Evolutionary conservation across 352 stramenopile genomes (phyloP).

Genomic region (Aphanomyces euteiches): DNA sequence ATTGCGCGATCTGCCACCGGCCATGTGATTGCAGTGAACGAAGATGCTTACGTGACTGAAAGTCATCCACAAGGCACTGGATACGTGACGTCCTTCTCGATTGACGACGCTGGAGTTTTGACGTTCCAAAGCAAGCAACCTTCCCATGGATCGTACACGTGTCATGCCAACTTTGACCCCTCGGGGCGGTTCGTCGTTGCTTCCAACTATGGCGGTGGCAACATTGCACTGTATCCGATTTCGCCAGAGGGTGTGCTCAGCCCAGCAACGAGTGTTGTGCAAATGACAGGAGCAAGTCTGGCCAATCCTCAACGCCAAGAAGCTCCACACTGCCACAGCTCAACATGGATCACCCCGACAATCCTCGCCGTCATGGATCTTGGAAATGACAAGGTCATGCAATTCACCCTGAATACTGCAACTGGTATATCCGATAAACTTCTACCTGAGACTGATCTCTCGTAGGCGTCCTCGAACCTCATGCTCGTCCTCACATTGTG

Average conservation of each 20-base stretch:
- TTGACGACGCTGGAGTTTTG: slow-evolving; percentile 43
- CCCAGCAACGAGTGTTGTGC: slow-evolving; percentile 41
- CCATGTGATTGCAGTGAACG: slow-evolving; percentile 57
- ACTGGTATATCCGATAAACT: slow-evolving; percentile 40
- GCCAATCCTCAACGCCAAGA: slow-evolving; percentile 64
- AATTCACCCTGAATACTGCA: slow-evolving; percentile 48
- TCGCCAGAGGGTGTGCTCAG: slow-evolving; percentile 48
- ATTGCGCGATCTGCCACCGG: slow-evolving; percentile 40
- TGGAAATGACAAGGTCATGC: slow-evolving; percentile 61
- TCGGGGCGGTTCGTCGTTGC: slow-evolving; percentile 52
- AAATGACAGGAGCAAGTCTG: slow-evolving; percentile 45
- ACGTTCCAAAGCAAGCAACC: slow-evolving; percentile 48
- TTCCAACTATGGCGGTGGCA: slow-evolving; percentile 73
- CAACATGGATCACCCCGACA: slow-evolving; percentile 48
- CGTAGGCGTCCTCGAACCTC: slow-evolving; percentile 34
- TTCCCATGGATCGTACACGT: slow-evolving; percentile 53
- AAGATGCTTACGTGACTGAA: slow-evolving; percentile 46
- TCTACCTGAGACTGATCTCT: not conserved
- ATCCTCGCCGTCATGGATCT: slow-evolving; percentile 57
- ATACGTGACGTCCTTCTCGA: slow-evolving; percentile 53
- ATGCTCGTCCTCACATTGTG: slow-evolving; percentile 36
- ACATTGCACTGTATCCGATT: slow-evolving; percentile 51
- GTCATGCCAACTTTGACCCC: slow-evolving; percentile 55
- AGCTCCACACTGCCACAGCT: slow-evolving; percentile 70
- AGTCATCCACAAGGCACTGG: slow-evolving; percentile 44